Evolutionary conservation across 352 stramenopile species (phyloP), one percentile per base, ranked within the genome.

Genomic region (Stephanocyclus meneghinianus): DNA sequence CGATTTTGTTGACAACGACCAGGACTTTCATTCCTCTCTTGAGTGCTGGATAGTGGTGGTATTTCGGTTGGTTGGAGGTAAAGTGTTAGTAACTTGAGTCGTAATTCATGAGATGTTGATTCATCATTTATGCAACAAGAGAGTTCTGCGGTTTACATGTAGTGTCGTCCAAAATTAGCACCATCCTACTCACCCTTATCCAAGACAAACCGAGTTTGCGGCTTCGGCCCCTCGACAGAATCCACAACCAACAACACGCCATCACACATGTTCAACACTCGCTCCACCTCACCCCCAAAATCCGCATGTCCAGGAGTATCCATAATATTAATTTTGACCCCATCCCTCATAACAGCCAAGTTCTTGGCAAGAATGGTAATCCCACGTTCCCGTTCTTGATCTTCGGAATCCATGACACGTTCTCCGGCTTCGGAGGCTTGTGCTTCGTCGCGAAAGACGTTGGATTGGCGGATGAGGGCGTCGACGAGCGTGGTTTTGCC

Each of bases 331-430:
- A 99, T 97, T 76, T 98, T 97, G 50, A 97, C 90, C 50, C 94
- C 96, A 79, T 98, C 93, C 84, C 97, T 97, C 85, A 98, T 95
- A 67, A 99, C 95, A 30, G 96, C 96, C 69, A 97, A 97, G 86
- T 97, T 98, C 92, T 99, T 99, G 57, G 96, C 98, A 73, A 99
- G 95, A 91, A 99, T 99, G n/a, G 97, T 99, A 81, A 99, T 99
- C 29, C 97, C 97, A 44, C 97, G 95, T 87, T 99, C 97, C 35
- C 95, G 89, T 87, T 99, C 97, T 68, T 99, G 93, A 77, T 99
- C 97, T 78, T 99, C 97, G 74, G 87, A 98, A 89, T 99, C 97
- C 97, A 99, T 99, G 2, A 98, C 95, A 65, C 96, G 92, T 70
- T 98, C 95, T 44, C 89, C 83, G 18, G 94, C 91, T 68, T 95